A percentile compares a stretch with the other conserved stretches of the same genome.
Evolutionary conservation across 352 stramenopile species (phyloP).

Genomic region (Pythium myriotylum): DNA sequence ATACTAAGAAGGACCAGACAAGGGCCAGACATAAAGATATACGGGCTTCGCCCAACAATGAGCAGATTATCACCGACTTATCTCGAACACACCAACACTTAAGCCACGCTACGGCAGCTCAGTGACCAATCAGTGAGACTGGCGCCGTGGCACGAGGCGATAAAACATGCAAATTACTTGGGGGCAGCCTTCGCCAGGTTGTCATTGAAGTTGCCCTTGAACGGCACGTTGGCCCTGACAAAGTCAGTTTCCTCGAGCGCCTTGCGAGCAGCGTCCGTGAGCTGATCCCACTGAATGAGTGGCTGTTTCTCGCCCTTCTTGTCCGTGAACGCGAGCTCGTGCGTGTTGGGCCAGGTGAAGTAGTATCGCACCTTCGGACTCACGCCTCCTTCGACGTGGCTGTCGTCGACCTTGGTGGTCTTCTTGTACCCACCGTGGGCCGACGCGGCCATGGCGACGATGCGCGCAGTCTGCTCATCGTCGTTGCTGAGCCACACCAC

Average conservation of each 20-base stretch:
- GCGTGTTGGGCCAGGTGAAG: conserved; percentile 19
- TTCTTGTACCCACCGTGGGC: conserved; percentile 24
- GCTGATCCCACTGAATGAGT: conserved; percentile 30
- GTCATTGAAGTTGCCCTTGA: too few relatives aligned
- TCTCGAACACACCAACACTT: too few relatives aligned
- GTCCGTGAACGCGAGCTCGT: conserved; percentile 22
- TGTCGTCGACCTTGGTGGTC: conserved; percentile 5
- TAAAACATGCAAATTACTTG: conserved; percentile 17
- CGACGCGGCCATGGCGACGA: too few relatives aligned
- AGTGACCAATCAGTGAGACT: too few relatives aligned
- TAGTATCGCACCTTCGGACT: conserved; percentile 20
- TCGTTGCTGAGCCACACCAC: too few relatives aligned
- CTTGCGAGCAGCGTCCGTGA: conserved; percentile 23
- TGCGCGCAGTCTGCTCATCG: too few relatives aligned
- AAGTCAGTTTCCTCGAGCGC: conserved; percentile 30
- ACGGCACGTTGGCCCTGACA: conserved; percentile 26
- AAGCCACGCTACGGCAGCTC: too few relatives aligned
- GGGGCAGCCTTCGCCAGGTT: conserved; percentile 26
- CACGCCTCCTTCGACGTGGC: conserved; percentile 7
- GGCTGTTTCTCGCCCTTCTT: conserved; percentile 21
- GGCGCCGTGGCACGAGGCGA: too few relatives aligned
- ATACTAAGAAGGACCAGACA: too few relatives aligned
- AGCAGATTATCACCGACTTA: too few relatives aligned
- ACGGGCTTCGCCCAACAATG: too few relatives aligned
- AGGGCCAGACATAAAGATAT: too few relatives aligned